These are phyloP conservation scores for Tremellales sp. DNA, from an alignment of 1,284 basidiomycete genomes.

Conservation along the genomic window DNA sequence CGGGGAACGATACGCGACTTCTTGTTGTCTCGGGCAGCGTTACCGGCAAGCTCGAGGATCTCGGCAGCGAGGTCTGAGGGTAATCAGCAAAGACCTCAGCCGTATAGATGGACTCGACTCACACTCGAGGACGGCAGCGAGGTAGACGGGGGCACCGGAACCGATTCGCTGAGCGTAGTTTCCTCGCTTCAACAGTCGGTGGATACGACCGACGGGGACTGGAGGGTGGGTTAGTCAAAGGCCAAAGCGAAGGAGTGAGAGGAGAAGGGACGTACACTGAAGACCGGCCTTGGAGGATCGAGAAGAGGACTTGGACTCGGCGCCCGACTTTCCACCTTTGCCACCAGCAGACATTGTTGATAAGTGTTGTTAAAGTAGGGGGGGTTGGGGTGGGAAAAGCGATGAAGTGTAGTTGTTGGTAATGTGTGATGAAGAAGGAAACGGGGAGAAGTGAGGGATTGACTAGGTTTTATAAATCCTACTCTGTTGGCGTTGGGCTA, in stretches of 20 bases:
- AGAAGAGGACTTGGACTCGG: conserved; percentile 57
- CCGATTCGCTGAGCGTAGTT: conserved; percentile 74
- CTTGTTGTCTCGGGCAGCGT: conserved; percentile 58
- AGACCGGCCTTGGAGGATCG: conserved; percentile 80
- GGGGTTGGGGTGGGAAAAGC: conserved; percentile 15
- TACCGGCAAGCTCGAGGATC: conserved; percentile 81
- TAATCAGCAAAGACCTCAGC: not conserved
- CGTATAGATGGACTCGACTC: conserved; percentile 15
- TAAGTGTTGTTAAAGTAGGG: conserved; percentile 37
- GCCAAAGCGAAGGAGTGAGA: not conserved
- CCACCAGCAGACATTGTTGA: conserved; percentile 55
- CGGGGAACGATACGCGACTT: conserved; percentile 88
- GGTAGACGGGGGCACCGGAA: conserved; percentile 62
- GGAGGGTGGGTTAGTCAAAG: conserved; percentile 15
- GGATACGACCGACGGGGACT: conserved; percentile 81
- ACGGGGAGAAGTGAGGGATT: conserved; percentile 3
- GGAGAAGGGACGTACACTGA: conserved; percentile 51
- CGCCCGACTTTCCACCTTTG: conserved; percentile 53
- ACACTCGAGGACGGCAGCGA: conserved; percentile 60
- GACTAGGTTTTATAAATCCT: not conserved
- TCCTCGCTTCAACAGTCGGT: conserved; percentile 77
- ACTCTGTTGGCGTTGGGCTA: too few relatives aligned
- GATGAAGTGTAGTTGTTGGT: conserved; percentile 8
- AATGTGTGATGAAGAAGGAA: conserved; percentile 16
- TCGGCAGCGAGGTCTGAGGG: conserved; percentile 67